Evolutionary conservation across 2,329 filamentous ascomycete genomes (phyloP).

Genomic region (Nemania diffusa): DNA sequence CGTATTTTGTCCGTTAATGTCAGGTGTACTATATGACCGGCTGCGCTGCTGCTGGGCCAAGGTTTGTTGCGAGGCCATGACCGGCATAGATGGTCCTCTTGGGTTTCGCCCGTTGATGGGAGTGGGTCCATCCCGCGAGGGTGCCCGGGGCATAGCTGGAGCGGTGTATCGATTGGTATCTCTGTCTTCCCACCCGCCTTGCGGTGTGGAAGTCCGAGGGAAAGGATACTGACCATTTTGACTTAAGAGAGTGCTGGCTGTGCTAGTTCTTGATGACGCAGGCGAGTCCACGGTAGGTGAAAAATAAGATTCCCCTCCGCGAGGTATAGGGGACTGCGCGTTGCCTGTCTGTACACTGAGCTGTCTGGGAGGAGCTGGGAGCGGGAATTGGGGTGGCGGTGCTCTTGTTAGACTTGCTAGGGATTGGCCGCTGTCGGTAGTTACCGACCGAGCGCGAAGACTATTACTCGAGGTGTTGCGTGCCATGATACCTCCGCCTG

Average conservation of each 20-base stretch:
- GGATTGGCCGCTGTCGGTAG: constrained; percentile 73
- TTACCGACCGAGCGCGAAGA: constrained; percentile 79
- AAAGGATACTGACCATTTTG: constrained; percentile 69
- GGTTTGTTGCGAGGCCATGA: constrained; percentile 68
- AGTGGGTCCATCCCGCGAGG: constrained; percentile 79
- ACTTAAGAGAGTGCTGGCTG: constrained; percentile 77
- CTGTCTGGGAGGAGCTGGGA: constrained; percentile 65
- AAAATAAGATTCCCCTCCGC: constrained; percentile 87
- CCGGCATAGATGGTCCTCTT: constrained; percentile 82
- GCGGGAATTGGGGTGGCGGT: constrained; percentile 77
- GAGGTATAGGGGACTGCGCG: constrained; percentile 69
- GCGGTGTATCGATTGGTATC: constrained; percentile 85
- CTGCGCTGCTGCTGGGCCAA: constrained; percentile 75
- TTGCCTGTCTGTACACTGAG: constrained; percentile 75
- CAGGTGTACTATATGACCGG: constrained; percentile 93
- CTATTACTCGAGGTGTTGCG: constrained; percentile 80
- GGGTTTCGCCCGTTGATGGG: constrained; percentile 71
- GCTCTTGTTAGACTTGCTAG: constrained; percentile 66
- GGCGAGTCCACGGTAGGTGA: constrained; percentile 86
- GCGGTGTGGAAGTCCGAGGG: constrained; percentile 76
- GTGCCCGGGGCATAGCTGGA: constrained; percentile 82
- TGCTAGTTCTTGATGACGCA: constrained; percentile 78
- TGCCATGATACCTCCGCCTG: constrained; percentile 58
- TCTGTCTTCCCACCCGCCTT: constrained; percentile 76
- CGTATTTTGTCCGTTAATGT: constrained; percentile 79